These are phyloP conservation scores for Pelargonium cotyledonis DNA, from an alignment of 441 rosid genomes.

Conservation along the genomic window DNA sequence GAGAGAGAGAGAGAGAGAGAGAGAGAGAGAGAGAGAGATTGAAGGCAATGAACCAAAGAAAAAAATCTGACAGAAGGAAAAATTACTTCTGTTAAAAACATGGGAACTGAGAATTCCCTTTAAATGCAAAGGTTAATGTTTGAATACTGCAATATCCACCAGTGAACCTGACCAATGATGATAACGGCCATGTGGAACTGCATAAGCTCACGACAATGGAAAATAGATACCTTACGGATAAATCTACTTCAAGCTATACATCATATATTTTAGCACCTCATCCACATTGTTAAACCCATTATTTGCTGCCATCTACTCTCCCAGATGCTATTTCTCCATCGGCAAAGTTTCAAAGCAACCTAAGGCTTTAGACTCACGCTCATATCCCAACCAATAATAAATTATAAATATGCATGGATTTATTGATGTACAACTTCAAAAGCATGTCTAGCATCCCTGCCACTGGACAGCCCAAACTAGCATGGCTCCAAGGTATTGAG, in stretches of 20 bases:
- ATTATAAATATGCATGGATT: too few relatives aligned
- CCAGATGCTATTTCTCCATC: background rate
- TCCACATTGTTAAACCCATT: too few relatives aligned
- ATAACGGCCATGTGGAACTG: background rate
- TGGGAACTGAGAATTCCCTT: background rate
- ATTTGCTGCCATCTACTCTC: too few relatives aligned
- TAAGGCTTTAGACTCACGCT: background rate
- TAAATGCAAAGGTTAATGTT: background rate
- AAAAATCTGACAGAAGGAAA: background rate
- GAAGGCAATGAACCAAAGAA: background rate
- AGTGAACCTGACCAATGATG: background rate
- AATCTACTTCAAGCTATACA: too few relatives aligned
- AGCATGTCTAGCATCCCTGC: too few relatives aligned
- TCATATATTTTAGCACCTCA: too few relatives aligned
- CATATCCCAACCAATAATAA: too few relatives aligned
- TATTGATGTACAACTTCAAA: too few relatives aligned
- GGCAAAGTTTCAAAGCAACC: background rate
- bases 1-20: too few relatives aligned
- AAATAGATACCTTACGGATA: background rate
- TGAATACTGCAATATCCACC: background rate
- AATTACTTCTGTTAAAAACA: background rate
- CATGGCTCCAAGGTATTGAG: background rate
- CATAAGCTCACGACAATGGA: background rate
- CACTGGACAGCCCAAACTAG: too few relatives aligned
- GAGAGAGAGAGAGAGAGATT: too few relatives aligned